A percentile compares a stretch with the other conserved stretches of the same genome.
phyloP scores from a whole-genome alignment of 176 grass and related monocot genomes.

The barley (Hordeum vulgare) region MorexV3_pseudomolecules_assembly NC_058522.1:509283669-509284168 shows the following conservation, averaged over 20 bases:
- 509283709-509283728: neutral
- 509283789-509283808: neutral
- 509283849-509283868: neutral
- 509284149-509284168: neutral
- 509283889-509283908: constrained; percentile 1
- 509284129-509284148: neutral
- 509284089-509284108: neutral
- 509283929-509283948: neutral
- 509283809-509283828: neutral
- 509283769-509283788: neutral
- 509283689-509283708: neutral
- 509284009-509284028: neutral
- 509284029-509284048: neutral
- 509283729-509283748: neutral
- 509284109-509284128: neutral
- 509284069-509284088: neutral
- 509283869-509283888: neutral
- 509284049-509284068: neutral
- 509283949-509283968: neutral
- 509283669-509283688: neutral
- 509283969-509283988: constrained; percentile 7
- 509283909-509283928: neutral
- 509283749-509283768: neutral
- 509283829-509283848: neutral
- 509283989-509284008: neutral